phyloP scores from a whole-genome alignment of 169 alveolate species.

The Cryptosporidium ryanae region DNA sequence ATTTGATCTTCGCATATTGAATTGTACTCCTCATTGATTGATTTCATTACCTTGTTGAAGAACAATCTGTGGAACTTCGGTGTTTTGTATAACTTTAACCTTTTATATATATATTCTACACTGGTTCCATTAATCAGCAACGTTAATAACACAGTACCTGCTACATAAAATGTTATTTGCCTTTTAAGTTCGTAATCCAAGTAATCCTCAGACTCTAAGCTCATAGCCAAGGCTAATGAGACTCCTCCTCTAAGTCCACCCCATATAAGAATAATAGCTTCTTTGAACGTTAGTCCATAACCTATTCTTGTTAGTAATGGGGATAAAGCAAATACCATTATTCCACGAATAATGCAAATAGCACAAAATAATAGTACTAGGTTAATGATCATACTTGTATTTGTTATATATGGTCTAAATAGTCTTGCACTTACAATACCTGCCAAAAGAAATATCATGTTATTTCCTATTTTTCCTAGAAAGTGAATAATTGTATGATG shows the following conservation, averaged over 20 bases:
- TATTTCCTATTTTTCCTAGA: constrained; percentile 75
- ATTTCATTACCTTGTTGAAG: constrained; percentile 63
- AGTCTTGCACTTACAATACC: constrained; percentile 78
- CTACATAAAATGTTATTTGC: constrained; percentile 77
- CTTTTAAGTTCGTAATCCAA: constrained; percentile 62
- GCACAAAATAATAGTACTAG: constrained; percentile 75
- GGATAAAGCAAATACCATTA: constrained; percentile 48
- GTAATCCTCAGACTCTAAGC: constrained; percentile 73
- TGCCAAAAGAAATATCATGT: constrained; percentile 76
- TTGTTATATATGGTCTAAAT: constrained; percentile 60
- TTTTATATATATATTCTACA: constrained; percentile 63
- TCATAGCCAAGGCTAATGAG: constrained; percentile 77
- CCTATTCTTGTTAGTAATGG: constrained; percentile 77
- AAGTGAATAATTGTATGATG: constrained; percentile 73
- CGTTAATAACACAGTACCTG: constrained; percentile 79
- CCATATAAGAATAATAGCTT: constrained; percentile 75
- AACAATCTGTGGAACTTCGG: constrained; percentile 64
- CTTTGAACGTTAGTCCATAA: constrained; percentile 74
- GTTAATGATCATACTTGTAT: constrained; percentile 52
- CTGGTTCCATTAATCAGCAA: constrained; percentile 77
- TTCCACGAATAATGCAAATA: constrained; percentile 76
- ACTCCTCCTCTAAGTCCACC: constrained; percentile 82
- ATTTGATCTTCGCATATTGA: constrained; percentile 17
- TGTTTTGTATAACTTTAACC: constrained; percentile 67
- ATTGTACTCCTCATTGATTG: constrained; percentile 55